Conservation (phyloP, 768 basidiomycete genomes). For the Royoungia palumana region DNA sequence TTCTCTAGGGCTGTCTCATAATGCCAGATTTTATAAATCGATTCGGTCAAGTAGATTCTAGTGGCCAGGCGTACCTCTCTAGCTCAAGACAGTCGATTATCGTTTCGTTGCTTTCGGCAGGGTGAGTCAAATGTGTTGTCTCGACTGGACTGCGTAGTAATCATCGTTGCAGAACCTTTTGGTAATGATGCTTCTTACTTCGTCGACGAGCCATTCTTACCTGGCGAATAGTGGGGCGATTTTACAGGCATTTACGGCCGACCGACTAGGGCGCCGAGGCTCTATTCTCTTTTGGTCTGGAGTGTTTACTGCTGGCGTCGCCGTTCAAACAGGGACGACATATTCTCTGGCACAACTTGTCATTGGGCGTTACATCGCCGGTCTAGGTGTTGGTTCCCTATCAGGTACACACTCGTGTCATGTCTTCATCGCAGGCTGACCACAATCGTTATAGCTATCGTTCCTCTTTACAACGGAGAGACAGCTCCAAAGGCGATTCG, state of each 20-base stretch:
- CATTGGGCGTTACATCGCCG: conserved; percentile 71
- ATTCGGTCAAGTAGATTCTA: conserved; percentile 52
- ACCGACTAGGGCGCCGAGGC: conserved; percentile 65
- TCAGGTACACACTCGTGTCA: conserved; percentile 44
- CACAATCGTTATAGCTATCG: conserved; percentile 38
- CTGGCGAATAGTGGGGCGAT: conserved; percentile 50
- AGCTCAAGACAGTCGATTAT: conserved; percentile 71
- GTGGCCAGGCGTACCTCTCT: conserved; percentile 52
- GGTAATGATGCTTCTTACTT: conserved; percentile 33
- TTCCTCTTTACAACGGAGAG: conserved; percentile 75
- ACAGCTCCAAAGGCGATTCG: conserved; percentile 72
- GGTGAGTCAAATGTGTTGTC: conserved; percentile 34
- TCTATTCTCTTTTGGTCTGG: conserved; percentile 75
- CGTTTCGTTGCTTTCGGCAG: conserved; percentile 73
- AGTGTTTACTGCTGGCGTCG: conserved; percentile 68
- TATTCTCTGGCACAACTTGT: conserved; percentile 63
- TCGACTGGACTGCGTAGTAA: not conserved
- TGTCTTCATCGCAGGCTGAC: conserved; percentile 1
- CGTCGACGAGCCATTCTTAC: conserved; percentile 3
- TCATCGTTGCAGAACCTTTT: conserved; percentile 41
- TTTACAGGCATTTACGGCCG: conserved; percentile 70
- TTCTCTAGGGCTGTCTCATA: conserved; percentile 63
- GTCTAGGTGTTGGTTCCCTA: conserved; percentile 73
- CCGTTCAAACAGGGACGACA: conserved; percentile 65
- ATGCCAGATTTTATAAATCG: conserved; percentile 74